These are phyloP conservation scores for Metschnikowia gelsemii DNA, from an alignment of 805 yeast genomes.

Conservation along the genomic window DNA sequence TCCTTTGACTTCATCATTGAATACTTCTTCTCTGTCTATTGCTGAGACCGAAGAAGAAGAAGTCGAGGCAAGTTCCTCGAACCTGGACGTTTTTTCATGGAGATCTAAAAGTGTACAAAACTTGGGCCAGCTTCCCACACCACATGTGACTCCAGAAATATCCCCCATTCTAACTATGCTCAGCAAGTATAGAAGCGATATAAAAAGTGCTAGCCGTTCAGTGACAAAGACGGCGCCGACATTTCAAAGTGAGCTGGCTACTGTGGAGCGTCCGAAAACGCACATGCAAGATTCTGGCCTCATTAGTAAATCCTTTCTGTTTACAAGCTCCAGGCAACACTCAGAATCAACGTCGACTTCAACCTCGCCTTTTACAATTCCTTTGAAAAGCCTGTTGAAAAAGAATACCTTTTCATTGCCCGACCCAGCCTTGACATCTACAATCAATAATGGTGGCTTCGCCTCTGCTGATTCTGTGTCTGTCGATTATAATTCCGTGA, in stretches of 20 bases:
- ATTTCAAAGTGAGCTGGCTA: neutral
- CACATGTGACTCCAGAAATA: constrained; percentile 40
- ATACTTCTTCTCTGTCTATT: constrained; percentile 4
- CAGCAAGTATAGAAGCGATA: constrained; percentile 21
- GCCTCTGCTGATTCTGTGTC: neutral
- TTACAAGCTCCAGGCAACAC: neutral
- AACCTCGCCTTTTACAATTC: constrained; percentile 30
- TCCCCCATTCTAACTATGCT: constrained; percentile 34
- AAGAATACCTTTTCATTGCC: constrained; percentile 32
- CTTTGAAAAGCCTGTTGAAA: constrained; percentile 24
- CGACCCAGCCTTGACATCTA: constrained; percentile 34
- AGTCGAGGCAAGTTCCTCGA: neutral
- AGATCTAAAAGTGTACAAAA: neutral
- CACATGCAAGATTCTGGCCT: neutral
- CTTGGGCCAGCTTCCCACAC: constrained; percentile 27
- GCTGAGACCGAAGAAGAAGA: constrained; percentile 7
- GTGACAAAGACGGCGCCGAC: neutral
- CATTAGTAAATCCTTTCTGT: constrained; percentile 7
- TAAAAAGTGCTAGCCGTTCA: neutral
- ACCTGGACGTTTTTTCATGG: constrained; percentile 3
- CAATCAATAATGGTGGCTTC: neutral
- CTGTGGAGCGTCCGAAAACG: neutral
- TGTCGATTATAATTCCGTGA: neutral
- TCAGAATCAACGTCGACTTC: constrained; percentile 19
- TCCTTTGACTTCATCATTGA: neutral